Base-by-base conservation (phyloP, 2,329 filamentous ascomycete species). In the Cercospora brassicicola region DNA sequence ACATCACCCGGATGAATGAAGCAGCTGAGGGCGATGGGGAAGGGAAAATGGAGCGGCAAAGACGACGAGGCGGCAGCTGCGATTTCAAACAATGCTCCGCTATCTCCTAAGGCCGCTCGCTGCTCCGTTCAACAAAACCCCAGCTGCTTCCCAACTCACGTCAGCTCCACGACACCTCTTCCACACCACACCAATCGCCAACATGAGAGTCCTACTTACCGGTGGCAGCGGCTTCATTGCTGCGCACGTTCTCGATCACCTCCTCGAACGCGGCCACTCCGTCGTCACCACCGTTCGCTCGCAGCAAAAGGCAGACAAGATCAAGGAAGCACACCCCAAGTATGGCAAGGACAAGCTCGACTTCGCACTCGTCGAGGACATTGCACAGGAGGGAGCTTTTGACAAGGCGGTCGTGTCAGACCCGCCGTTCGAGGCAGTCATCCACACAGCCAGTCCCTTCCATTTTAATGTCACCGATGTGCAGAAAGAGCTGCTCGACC, bases 371-470 rank as follows among this genome's bases (percentile, higher is more conserved):
- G 90, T 96, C 11, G 84, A 88, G 59, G 91, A 96, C 72, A 89
- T 96, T 71, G 89, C 90, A 0, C 76, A 88, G 69, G 84, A 88
- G 23, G 86, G 86, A 18, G 91, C 90, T 26, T 96, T 95, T 71
- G 83, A 85, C 69, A 75, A 84, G 77, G 87, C 86, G 15, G 84
- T 89, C 59, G 82, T 87, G 70, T 88, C 86, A 15, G 82, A 86
- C 64, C 87, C 87, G 15, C 86, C 88, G 0, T 91, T 94, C 70
- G 89, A 92, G 73, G 89, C 86, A 56, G 90, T 94, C 59, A 84
- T 93, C 62, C 90, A 93, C 77, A 92, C 90, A 5, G 90, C 91
- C 2, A 89, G 87, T 36, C 91, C 92, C 0, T 94, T 91, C 81
- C 89, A 91, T 73, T 86, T 89, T 76, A 90, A 90, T 36, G 88